Percentiles rank a stretch among this genome's conserved stretches.
Evolutionary conservation across 371 early-diverging fungal genomes (phyloP).

Genomic region (Lichtheimia ramosa): DNA sequence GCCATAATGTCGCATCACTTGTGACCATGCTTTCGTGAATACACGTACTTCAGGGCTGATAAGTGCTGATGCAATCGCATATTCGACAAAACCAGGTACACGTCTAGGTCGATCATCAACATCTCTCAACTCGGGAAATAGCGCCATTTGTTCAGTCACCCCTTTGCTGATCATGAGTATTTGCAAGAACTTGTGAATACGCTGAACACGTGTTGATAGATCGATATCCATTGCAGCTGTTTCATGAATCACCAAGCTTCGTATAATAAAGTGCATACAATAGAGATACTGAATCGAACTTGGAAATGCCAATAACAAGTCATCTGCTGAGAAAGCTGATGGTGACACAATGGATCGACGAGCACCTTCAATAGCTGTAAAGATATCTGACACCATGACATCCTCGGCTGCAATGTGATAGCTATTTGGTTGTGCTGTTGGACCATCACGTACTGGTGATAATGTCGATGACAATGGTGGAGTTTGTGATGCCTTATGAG

Average conservation of each 20-base stretch:
- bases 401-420: constrained; percentile 45
- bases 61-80: constrained; percentile 72
- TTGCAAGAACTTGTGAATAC: constrained; percentile 67
- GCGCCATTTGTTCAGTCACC: constrained; percentile 31
- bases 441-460: constrained; percentile 26
- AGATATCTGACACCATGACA: constrained; percentile 68
- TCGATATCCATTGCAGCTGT: constrained; percentile 53
- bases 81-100: constrained; percentile 81
- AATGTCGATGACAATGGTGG: constrained; percentile 42
- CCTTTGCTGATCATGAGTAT: constrained; percentile 57
- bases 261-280: constrained; percentile 70
- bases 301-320: constrained; percentile 63
- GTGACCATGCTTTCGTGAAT: constrained; percentile 71
- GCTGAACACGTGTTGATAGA: constrained; percentile 49
- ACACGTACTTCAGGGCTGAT: constrained; percentile 78
- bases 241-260: constrained; percentile 73
- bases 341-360: constrained; percentile 40
- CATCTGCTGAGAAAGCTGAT: constrained; percentile 39
- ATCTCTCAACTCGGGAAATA: constrained; percentile 34
- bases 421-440: constrained; percentile 23
- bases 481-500: constrained; percentile 47
- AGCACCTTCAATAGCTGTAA: constrained; percentile 58
- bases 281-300: constrained; percentile 69
- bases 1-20: constrained; percentile 51
- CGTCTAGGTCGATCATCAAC: constrained; percentile 12